Percentiles rank a stretch among this genome's conserved stretches.
phyloP scores from a whole-genome alignment of 306 rosid genomes.

The Mucuna pruriens region DNA sequence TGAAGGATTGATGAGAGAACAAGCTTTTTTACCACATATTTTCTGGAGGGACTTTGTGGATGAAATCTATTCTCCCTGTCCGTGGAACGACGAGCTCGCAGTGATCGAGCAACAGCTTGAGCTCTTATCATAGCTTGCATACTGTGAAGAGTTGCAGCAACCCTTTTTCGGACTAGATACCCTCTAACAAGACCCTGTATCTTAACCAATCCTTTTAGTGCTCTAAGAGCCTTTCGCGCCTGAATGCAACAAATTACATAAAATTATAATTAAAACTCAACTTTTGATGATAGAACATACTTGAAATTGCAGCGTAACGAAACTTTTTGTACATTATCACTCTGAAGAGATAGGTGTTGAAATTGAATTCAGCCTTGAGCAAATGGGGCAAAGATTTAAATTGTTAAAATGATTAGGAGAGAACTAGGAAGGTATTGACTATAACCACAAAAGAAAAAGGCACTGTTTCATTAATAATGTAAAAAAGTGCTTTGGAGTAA shows the following conservation, averaged over 20 bases:
- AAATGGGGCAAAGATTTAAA: not conserved
- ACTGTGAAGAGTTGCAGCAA: conserved; percentile 81
- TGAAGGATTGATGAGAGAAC: not conserved
- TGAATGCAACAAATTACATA: conserved; percentile 30
- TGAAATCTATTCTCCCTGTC: conserved; percentile 56
- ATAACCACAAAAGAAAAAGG: not conserved
- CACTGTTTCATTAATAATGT: conserved; percentile 47
- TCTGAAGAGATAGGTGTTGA: not conserved
- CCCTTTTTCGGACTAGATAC: conserved; percentile 75
- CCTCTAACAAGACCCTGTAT: conserved; percentile 94
- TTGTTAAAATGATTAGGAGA: not conserved
- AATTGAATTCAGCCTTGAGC: not conserved
- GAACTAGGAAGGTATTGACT: not conserved
- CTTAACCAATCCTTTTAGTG: conserved; percentile 80
- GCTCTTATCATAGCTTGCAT: conserved; percentile 94
- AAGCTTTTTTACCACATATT: conserved; percentile 53
- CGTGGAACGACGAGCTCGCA: conserved; percentile 77
- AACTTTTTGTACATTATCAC: not conserved
- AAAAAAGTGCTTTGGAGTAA: conserved; percentile 36
- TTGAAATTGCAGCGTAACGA: not conserved
- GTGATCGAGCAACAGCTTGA: conserved; percentile 61
- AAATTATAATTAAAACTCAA: no score
- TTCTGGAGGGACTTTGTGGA: conserved; percentile 49
- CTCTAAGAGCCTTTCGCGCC: conserved; percentile 92
- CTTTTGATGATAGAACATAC: not conserved